A percentile compares a stretch with the other conserved stretches of the same genome.
Evolutionary conservation across 257 asterid genomes (phyloP).

Genomic region (Plantago elongata): DNA sequence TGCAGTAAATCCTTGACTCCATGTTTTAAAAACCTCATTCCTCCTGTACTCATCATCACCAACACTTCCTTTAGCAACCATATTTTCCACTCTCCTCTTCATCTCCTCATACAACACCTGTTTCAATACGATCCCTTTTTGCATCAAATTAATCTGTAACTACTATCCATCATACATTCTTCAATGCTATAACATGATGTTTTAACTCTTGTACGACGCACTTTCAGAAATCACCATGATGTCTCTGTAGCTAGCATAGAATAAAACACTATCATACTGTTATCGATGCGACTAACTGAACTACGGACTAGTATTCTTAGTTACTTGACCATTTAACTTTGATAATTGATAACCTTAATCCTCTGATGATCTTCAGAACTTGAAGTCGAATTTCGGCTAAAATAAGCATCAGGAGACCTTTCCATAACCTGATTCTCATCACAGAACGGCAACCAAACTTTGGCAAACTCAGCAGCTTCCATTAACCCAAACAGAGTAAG

Average conservation of each 20-base stretch:
- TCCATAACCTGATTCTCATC: constrained; percentile 35
- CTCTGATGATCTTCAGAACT: constrained; percentile 3
- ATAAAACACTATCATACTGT: too few species aligned
- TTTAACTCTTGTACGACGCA: too few species aligned
- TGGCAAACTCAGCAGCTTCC: constrained; percentile 62
- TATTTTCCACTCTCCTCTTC: constrained; percentile 49
- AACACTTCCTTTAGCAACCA: constrained; percentile 37
- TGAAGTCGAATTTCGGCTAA: constrained; percentile 15
- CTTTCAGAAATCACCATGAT: too few species aligned
- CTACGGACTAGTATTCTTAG: too few species aligned
- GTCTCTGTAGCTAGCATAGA: too few species aligned
- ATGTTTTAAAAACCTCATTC: constrained; percentile 27
- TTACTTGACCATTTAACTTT: too few species aligned
- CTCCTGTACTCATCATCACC: constrained; percentile 30
- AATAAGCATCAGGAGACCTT: constrained; percentile 48
- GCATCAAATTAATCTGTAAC: background rate
- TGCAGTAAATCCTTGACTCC: constrained; percentile 38
- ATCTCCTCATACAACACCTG: constrained; percentile 56
- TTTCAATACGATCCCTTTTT: background rate
- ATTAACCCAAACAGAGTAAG: constrained; percentile 53
- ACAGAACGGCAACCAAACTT: constrained; percentile 61
- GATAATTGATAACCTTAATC: constrained; percentile 27
- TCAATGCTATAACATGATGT: too few species aligned
- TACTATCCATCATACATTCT: background rate
- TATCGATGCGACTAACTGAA: too few species aligned